Percentiles rank a stretch among this genome's conserved stretches.
Evolutionary conservation across 345 rosid genomes (phyloP).

Genomic region (Moricandia moricandioides): DNA sequence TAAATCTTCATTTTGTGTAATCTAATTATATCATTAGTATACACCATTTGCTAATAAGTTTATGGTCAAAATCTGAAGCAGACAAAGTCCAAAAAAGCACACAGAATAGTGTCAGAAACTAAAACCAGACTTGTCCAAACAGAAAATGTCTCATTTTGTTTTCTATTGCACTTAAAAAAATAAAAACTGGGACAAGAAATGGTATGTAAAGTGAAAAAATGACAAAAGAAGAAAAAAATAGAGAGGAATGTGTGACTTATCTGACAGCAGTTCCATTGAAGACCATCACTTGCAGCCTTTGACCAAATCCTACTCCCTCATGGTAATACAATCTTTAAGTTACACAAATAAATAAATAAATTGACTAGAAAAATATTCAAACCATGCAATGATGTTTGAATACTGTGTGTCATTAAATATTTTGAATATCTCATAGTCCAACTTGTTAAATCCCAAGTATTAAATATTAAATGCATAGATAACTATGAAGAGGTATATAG

Average conservation of each 20-base stretch:
- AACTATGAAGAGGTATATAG: not conserved
- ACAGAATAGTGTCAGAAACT: slow-evolving; percentile 28
- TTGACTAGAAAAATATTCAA: not conserved
- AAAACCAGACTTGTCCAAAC: slow-evolving; percentile 26
- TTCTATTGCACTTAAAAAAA: not conserved
- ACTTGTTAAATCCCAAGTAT: slow-evolving; percentile 12
- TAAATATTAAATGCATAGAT: not conserved
- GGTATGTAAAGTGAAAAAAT: slow-evolving; percentile 17
- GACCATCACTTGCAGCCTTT: slow-evolving; percentile 28
- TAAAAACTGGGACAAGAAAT: not conserved
- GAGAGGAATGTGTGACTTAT: slow-evolving; percentile 30
- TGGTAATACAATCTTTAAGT: not conserved
- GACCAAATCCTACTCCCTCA: slow-evolving; percentile 31
- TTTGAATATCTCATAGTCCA: too few relatives aligned
- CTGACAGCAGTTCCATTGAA: slow-evolving; percentile 18
- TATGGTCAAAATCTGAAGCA: slow-evolving; percentile 32
- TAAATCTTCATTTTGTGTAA: not conserved
- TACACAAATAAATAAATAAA: not conserved
- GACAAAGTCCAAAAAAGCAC: slow-evolving; percentile 33
- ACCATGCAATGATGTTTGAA: slow-evolving; percentile 14
- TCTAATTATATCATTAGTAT: not conserved
- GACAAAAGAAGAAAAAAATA: not conserved
- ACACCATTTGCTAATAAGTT: slow-evolving; percentile 17
- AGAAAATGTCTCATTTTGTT: slow-evolving; percentile 16
- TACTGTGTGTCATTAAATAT: not conserved